These are phyloP conservation scores for Lipomyces starkeyi DNA, from an alignment of 805 yeast species.

Conservation along the genomic window DNA sequence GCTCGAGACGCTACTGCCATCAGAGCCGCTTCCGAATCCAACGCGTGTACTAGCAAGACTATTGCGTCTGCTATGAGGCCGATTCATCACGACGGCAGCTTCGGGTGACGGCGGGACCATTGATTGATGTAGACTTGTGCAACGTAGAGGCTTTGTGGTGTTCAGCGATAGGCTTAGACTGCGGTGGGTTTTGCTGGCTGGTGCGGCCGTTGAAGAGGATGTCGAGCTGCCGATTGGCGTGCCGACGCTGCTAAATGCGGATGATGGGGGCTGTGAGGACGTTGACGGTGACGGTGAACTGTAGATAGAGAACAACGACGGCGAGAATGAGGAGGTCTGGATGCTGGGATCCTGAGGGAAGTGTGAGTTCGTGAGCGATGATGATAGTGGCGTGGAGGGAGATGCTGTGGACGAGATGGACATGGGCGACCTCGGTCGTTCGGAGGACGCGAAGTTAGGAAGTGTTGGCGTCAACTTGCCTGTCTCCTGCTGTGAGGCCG, in stretches of 20 bases:
- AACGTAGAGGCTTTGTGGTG: slow-evolving; percentile 15
- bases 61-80: slow-evolving; percentile 17
- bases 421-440: slow-evolving; percentile 3
- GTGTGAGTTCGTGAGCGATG: background rate
- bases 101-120: slow-evolving; percentile 17
- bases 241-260: background rate
- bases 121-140: slow-evolving; percentile 22
- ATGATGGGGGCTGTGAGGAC: background rate
- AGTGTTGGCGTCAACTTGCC: background rate
- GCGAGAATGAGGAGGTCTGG: background rate
- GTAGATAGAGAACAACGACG: slow-evolving; percentile 5
- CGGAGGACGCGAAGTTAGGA: background rate
- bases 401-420: slow-evolving; percentile 2
- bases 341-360: background rate
- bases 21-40: slow-evolving; percentile 3
- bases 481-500: background rate
- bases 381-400: slow-evolving; percentile 2
- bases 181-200: background rate
- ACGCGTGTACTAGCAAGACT: slow-evolving; percentile 9
- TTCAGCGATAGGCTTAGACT: slow-evolving; percentile 13
- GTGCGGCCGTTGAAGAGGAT: background rate
- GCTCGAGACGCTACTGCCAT: background rate
- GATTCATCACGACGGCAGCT: slow-evolving; percentile 4
- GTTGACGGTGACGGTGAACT: background rate
- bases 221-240: background rate